Evolutionary conservation across 1,284 basidiomycete genomes (phyloP).

Genomic region (Sparassis latifolia): DNA sequence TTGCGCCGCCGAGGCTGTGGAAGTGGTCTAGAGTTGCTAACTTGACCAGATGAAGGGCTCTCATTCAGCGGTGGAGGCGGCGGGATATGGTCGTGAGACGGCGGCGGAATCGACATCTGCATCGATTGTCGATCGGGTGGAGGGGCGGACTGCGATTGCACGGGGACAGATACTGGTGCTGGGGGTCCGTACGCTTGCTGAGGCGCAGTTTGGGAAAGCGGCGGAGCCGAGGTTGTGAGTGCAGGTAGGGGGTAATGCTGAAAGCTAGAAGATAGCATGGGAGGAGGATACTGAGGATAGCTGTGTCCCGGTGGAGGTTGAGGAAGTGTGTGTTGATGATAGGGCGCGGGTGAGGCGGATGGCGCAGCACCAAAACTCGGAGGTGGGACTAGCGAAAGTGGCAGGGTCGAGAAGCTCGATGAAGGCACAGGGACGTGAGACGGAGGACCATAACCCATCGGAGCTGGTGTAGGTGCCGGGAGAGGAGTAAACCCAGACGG

Average conservation of each 20-base stretch:
- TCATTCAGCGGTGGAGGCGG: slow-evolving; percentile 27
- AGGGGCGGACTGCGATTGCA: slow-evolving; percentile 10
- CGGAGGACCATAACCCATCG: slow-evolving; percentile 20
- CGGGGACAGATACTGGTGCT: slow-evolving; percentile 1
- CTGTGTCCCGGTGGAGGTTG: slow-evolving; percentile 10
- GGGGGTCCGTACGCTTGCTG: slow-evolving; percentile 7
- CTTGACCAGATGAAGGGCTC: slow-evolving; percentile 27
- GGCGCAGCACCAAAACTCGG: slow-evolving; percentile 16
- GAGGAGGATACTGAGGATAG: slow-evolving; percentile 7
- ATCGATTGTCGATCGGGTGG: slow-evolving; percentile 12
- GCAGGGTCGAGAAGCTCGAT: slow-evolving; percentile 19
- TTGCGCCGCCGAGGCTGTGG: slow-evolving; percentile 12
- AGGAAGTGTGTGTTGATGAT: slow-evolving; percentile 11
- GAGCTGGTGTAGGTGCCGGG: slow-evolving; percentile 24
- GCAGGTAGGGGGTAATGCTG: slow-evolving; percentile 3
- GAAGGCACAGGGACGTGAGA: slow-evolving; percentile 30
- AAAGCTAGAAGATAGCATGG: slow-evolving; percentile 9
- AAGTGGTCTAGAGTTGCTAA: slow-evolving; percentile 11
- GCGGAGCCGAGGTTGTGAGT: slow-evolving; percentile 12
- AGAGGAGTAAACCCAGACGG: slow-evolving; percentile 38
- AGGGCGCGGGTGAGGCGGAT: slow-evolving; percentile 9
- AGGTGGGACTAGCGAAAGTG: slow-evolving; percentile 13
- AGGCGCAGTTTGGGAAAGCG: slow-evolving; percentile 12
- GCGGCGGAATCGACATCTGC: slow-evolving; percentile 13
- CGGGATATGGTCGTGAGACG: slow-evolving; percentile 29